phyloP scores from a whole-genome alignment of 2,329 filamentous ascomycete species.

The Beauveria sp. region DNA sequence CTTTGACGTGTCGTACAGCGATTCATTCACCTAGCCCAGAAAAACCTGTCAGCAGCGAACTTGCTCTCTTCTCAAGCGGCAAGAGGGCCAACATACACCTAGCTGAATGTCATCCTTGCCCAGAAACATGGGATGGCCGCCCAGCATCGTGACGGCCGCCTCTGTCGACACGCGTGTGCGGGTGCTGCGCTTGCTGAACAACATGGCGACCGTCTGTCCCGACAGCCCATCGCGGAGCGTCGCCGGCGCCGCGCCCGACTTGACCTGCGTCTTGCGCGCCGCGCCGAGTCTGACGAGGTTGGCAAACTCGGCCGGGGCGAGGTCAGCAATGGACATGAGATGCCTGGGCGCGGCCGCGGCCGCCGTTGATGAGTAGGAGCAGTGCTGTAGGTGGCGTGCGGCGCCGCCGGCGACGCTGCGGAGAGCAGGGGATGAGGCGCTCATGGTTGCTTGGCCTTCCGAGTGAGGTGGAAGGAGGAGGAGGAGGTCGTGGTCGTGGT shows the following conservation, averaged over 20 bases:
- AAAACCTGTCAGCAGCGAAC: background rate
- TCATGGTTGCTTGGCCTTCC: background rate
- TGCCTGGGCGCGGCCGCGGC: slow-evolving; percentile 55
- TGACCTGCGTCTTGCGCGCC: slow-evolving; percentile 68
- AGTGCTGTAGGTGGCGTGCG: slow-evolving; percentile 1
- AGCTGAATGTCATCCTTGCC: slow-evolving; percentile 95
- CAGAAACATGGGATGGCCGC: slow-evolving; percentile 92
- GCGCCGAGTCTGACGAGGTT: slow-evolving; percentile 77
- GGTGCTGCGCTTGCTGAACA: slow-evolving; percentile 94
- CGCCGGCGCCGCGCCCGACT: slow-evolving; percentile 50
- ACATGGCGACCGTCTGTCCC: slow-evolving; percentile 82
- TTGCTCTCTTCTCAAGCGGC: no score
- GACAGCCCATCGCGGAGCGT: slow-evolving; percentile 55
- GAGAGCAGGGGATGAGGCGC: background rate
- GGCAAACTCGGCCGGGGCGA: slow-evolving; percentile 71
- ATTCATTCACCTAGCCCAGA: slow-evolving; percentile 68
- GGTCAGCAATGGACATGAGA: slow-evolving; percentile 83
- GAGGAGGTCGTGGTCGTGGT: background rate
- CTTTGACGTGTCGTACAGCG: slow-evolving; percentile 81
- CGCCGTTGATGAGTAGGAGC: background rate
- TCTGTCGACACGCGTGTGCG: slow-evolving; percentile 91
- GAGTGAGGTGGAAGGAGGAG: background rate
- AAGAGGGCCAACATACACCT: slow-evolving; percentile 49
- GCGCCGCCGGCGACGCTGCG: background rate
- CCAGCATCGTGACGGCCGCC: slow-evolving; percentile 78